Conservation (phyloP, 2,329 filamentous ascomycete species). For the Botrytis deweyae region DNA sequence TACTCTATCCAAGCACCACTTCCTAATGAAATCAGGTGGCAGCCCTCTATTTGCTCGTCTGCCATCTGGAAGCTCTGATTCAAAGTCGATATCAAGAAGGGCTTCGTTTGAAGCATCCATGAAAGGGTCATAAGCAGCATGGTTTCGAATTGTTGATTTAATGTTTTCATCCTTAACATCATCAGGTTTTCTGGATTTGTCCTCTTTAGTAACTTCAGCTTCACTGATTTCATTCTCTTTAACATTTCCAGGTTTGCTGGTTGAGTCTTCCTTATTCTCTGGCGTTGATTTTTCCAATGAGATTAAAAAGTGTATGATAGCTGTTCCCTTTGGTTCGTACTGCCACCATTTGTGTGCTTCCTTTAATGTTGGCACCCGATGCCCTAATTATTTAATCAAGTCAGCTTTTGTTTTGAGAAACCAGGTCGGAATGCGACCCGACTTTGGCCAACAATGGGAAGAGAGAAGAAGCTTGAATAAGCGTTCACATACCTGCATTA, state of each 20-base stretch:
- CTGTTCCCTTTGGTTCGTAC: conserved; percentile 29
- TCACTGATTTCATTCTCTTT: background rate
- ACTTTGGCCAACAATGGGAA: background rate
- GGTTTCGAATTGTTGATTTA: conserved; percentile 3
- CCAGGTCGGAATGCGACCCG: too few species aligned
- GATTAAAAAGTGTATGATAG: conserved; percentile 30
- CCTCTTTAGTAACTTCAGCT: background rate
- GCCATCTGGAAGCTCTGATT: background rate
- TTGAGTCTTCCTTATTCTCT: conserved; percentile 8
- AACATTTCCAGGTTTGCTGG: background rate
- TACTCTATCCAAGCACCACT: conserved; percentile 28
- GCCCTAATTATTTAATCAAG: conserved; percentile 23
- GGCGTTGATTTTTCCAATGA: conserved; percentile 25
- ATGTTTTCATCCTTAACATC: background rate
- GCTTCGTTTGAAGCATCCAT: conserved; percentile 26
- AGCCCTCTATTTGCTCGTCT: conserved; percentile 23
- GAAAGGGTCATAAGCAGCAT: conserved; percentile 25
- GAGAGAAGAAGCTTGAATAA: background rate
- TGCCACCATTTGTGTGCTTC: conserved; percentile 34
- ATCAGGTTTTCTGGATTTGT: background rate
- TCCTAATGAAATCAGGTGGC: conserved; percentile 26
- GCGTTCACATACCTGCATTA: conserved; percentile 32
- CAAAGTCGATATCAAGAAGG: conserved; percentile 26
- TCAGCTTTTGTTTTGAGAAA: background rate
- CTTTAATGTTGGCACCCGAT: conserved; percentile 30